phyloP scores from a whole-genome alignment of 1,139 yeast genomes.

The Yamadazyma kanchanaburiensis region DNA sequence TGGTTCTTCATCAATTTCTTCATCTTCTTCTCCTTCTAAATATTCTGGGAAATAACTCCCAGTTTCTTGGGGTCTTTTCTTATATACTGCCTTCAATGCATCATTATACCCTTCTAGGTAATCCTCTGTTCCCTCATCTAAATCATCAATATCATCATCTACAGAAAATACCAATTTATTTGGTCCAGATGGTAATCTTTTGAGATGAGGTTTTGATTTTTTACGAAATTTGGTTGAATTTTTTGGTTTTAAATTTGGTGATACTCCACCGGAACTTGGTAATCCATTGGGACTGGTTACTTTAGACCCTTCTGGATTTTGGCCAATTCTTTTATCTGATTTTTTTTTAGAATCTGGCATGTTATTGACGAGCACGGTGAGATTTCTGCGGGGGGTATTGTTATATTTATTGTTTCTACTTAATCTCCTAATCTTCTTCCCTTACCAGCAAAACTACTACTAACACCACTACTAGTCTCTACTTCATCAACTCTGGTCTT shows the following conservation, averaged over 20 bases:
- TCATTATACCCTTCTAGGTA: constrained; percentile 72
- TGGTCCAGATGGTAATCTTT: constrained; percentile 21
- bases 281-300: not conserved
- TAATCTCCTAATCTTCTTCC: not conserved
- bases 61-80: constrained; percentile 13
- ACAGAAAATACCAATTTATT: constrained; percentile 56
- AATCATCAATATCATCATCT: constrained; percentile 61
- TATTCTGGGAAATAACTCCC: constrained; percentile 12
- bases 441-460: too few relatives aligned
- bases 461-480: too few relatives aligned
- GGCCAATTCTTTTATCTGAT: too few relatives aligned
- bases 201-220: constrained; percentile 20
- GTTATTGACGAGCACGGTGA: too few relatives aligned
- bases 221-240: constrained; percentile 15
- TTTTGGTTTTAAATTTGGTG: constrained; percentile 14
- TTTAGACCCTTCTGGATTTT: too few relatives aligned
- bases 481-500: too few relatives aligned
- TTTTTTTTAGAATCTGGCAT: not conserved
- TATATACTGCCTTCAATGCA: constrained; percentile 50
- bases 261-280: not conserved
- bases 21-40: constrained; percentile 8
- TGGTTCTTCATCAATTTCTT: constrained; percentile 12
- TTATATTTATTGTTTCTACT: too few relatives aligned
- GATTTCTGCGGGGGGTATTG: too few relatives aligned
- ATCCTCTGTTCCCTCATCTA: constrained; percentile 49